These are phyloP conservation scores for Blastocrithidia nonstop DNA, from an alignment of 208 protist genomes.

Conservation along the genomic window DNA sequence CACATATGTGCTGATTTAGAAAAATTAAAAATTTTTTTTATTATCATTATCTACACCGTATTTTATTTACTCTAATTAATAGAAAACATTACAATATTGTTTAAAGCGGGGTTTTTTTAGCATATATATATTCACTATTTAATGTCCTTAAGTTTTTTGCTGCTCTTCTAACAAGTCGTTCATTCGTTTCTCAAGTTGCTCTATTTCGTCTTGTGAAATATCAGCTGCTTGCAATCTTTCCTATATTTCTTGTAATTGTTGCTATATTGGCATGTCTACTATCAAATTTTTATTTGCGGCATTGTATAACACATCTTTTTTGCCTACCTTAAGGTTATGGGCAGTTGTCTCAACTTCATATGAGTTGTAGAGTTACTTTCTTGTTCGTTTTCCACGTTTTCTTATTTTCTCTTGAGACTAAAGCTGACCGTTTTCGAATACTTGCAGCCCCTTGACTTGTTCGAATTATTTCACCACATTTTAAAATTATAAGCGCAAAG, in stretches of 20 bases:
- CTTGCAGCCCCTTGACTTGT: no score
- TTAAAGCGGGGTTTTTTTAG: neutral
- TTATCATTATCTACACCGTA: neutral
- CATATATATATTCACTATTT: neutral
- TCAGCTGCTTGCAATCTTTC: constrained; percentile 48
- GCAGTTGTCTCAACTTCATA: neutral
- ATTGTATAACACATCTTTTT: neutral
- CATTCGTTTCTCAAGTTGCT: constrained; percentile 58
- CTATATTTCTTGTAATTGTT: constrained; percentile 42
- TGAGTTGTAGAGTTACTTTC: neutral
- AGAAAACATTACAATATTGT: neutral
- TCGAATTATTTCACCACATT: constrained; percentile 15
- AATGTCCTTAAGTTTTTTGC: constrained; percentile 3
- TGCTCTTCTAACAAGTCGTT: constrained; percentile 36
- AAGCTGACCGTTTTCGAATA: neutral
- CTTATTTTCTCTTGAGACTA: neutral
- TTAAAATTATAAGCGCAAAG: constrained; percentile 21
- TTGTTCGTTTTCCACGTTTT: neutral
- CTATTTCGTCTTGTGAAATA: constrained; percentile 55
- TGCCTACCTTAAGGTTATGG: neutral
- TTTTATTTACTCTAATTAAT: neutral
- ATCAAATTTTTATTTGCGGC: constrained; percentile 9
- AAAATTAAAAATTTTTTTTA: neutral
- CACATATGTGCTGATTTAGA: neutral
- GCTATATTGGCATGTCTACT: constrained; percentile 25